A percentile compares a stretch with the other conserved stretches of the same genome.
Evolutionary conservation across 148 eudicot species (phyloP).

Genomic region (Chenopodium formosanum): DNA sequence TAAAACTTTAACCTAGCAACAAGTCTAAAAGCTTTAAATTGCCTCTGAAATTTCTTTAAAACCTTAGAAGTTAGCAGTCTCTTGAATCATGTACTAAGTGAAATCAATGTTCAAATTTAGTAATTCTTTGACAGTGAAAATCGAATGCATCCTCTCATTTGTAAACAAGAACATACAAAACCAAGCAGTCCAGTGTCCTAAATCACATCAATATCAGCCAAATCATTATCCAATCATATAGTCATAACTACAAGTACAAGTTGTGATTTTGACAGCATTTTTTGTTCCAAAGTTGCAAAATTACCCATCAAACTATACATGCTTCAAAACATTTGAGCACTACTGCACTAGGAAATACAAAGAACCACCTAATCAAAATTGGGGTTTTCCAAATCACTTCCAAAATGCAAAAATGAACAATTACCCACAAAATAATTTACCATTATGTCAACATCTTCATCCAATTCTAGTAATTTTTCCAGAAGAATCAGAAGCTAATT

Average conservation of each 20-base stretch:
- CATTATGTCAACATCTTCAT: not conserved
- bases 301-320: not conserved
- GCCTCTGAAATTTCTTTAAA: not conserved
- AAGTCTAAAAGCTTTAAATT: not conserved
- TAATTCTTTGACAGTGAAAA: not conserved
- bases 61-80: too few relatives aligned
- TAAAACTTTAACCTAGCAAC: not conserved
- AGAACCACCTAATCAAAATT: not conserved
- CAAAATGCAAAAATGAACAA: not conserved
- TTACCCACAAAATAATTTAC: not conserved
- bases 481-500: not conserved
- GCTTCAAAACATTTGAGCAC: not conserved
- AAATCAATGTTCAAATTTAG: not conserved
- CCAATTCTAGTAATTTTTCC: not conserved
- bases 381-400: constrained; percentile 2
- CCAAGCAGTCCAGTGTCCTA: not conserved
- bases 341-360: not conserved
- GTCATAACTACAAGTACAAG: not conserved
- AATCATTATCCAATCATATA: not conserved
- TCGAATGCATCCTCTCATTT: too few relatives aligned
- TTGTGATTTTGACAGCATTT: not conserved
- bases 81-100: not conserved
- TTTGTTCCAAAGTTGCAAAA: not conserved
- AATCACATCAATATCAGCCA: constrained; percentile 5
- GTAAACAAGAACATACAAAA: not conserved